phyloP scores from a whole-genome alignment of 1,284 basidiomycete species.

The Mixia osmundae region DNA sequence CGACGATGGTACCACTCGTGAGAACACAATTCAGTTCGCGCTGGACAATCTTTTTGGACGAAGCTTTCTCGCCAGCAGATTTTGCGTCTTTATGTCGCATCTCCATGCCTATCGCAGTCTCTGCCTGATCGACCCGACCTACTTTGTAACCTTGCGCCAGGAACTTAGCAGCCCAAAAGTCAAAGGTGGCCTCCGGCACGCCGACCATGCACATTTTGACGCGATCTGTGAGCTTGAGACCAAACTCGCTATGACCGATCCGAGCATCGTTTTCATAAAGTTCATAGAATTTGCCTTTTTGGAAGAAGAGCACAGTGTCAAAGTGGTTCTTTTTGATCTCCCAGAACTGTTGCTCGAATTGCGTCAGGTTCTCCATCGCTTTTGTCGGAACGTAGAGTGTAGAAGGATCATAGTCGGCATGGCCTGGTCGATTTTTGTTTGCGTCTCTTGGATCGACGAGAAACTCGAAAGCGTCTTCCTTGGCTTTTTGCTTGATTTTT shows the following conservation, averaged over 20 bases:
- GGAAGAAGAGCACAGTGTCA: conserved; percentile 70
- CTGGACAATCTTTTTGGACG: conserved; percentile 20
- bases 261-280: conserved; percentile 88
- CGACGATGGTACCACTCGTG: conserved; percentile 89
- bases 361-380: conserved; percentile 67
- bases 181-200: conserved; percentile 83
- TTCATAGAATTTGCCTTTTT: conserved; percentile 54
- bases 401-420: conserved; percentile 77
- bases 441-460: conserved; percentile 55
- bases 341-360: conserved; percentile 96
- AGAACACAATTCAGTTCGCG: conserved; percentile 84
- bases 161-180: conserved; percentile 48
- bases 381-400: conserved; percentile 59
- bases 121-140: conserved; percentile 85
- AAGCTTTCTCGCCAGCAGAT: conserved; percentile 12
- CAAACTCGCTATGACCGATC: conserved; percentile 73
- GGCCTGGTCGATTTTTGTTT: conserved; percentile 51
- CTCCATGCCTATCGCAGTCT: conserved; percentile 51
- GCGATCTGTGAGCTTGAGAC: conserved; percentile 64
- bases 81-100: conserved; percentile 27
- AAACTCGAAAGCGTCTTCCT: conserved; percentile 64
- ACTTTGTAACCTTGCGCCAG: conserved; percentile 54
- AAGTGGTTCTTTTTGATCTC: conserved; percentile 73
- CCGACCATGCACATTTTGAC: conserved; percentile 98
- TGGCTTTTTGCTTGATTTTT: conserved; percentile 56